Conservation (phyloP, 192 early-diverging fungal genomes). For the Linnemannia elongata region DNA sequence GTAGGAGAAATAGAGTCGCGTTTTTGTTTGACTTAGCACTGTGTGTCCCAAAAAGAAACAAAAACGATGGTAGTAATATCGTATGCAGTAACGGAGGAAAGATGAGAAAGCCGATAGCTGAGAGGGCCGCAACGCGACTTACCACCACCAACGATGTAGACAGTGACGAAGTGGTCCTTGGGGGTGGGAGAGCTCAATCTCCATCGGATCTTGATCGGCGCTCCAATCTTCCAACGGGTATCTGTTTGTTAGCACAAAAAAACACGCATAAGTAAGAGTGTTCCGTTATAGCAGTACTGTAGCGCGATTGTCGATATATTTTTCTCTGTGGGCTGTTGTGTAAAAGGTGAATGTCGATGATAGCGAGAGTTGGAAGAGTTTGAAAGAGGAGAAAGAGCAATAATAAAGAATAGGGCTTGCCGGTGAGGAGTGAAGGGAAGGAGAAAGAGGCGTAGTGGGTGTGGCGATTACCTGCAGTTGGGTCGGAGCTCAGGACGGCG, state of each 20-base stretch:
- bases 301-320: not conserved
- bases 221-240: slow-evolving; percentile 28
- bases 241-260: not conserved
- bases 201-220: slow-evolving; percentile 17
- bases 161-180: slow-evolving; percentile 1
- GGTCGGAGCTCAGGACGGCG: slow-evolving; percentile 19
- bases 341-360: too few relatives aligned
- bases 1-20: too few relatives aligned
- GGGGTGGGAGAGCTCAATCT: not conserved
- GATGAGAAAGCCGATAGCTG: not conserved
- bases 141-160: slow-evolving; percentile 41
- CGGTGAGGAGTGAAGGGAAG: not conserved
- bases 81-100: not conserved
- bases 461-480: slow-evolving; percentile 15
- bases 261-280: not conserved
- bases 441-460: not conserved
- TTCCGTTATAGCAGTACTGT: not conserved
- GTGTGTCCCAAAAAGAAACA: too few relatives aligned
- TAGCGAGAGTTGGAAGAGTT: not conserved
- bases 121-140: not conserved
- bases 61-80: too few relatives aligned
- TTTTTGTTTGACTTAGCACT: too few relatives aligned
- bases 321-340: too few relatives aligned
- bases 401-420: too few relatives aligned
- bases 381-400: not conserved